Percentiles rank a stretch among this genome's conserved stretches.
phyloP scores from a whole-genome alignment of 2,329 filamentous ascomycete genomes.

The Sporothrix phasma region DNA sequence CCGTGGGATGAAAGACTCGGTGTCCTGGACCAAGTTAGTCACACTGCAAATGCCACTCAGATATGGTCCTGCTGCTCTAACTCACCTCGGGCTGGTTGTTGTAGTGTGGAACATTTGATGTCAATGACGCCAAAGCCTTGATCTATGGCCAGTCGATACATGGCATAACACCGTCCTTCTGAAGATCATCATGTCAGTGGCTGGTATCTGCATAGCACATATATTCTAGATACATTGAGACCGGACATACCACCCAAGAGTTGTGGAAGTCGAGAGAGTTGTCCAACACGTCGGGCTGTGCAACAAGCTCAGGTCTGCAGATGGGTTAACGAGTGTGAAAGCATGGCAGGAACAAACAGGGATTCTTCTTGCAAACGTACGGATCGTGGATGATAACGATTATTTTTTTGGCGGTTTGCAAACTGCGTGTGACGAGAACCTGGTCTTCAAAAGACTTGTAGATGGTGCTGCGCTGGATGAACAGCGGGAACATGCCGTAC shows the following conservation, averaged over 20 bases:
- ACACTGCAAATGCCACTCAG: not conserved
- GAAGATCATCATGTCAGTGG: slow-evolving; percentile 18
- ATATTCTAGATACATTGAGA: not conserved
- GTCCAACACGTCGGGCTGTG: slow-evolving; percentile 57
- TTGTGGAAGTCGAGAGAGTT: slow-evolving; percentile 74
- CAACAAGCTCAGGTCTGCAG: slow-evolving; percentile 57
- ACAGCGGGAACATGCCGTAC: slow-evolving; percentile 69
- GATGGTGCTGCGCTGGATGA: slow-evolving; percentile 63
- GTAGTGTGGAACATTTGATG: slow-evolving; percentile 76
- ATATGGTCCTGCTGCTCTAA: not conserved
- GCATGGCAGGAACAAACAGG: not conserved
- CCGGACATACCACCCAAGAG: slow-evolving; percentile 63
- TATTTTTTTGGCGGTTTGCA: slow-evolving; percentile 56
- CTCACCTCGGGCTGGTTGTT: slow-evolving; percentile 53
- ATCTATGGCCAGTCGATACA: slow-evolving; percentile 75
- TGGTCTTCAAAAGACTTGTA: slow-evolving; percentile 77
- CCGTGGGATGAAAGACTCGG: slow-evolving; percentile 37
- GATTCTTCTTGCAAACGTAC: slow-evolving; percentile 37
- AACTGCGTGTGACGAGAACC: slow-evolving; percentile 67
- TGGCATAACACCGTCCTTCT: slow-evolving; percentile 71
- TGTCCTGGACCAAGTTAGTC: slow-evolving; percentile 28
- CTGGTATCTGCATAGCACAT: not conserved
- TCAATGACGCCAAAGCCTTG: slow-evolving; percentile 79
- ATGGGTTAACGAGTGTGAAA: slow-evolving; percentile 11
- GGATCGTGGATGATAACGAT: slow-evolving; percentile 87